Evolutionary conservation across 495 filamentous ascomycete species (phyloP).

Genomic region (Stereocaulon alpinum): DNA sequence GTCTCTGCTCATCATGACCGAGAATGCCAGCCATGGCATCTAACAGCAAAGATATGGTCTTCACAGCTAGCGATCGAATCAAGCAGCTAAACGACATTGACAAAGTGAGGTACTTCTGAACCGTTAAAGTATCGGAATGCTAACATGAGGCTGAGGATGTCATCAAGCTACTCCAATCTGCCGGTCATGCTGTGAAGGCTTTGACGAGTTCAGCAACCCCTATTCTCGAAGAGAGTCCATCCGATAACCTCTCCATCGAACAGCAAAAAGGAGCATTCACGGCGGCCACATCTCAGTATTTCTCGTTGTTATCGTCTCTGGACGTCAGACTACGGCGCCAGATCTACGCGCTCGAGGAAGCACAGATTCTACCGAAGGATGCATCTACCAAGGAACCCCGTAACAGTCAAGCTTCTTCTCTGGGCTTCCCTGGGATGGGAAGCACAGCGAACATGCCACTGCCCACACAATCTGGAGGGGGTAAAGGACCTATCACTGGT

Average conservation of each 20-base stretch:
- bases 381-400: conserved; percentile 19
- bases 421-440: conserved; percentile 20
- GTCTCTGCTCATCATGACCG: no score
- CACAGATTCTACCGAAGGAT: conserved; percentile 52
- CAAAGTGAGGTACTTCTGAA: conserved; percentile 41
- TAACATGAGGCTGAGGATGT: conserved; percentile 34
- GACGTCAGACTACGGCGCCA: conserved; percentile 66
- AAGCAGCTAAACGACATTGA: conserved; percentile 68
- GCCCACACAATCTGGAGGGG: conserved; percentile 19
- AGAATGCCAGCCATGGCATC: not conserved
- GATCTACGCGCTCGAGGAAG: conserved; percentile 69
- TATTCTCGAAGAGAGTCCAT: not conserved
- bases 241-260: conserved; percentile 25
- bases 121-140: not conserved
- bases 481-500: conserved; percentile 32
- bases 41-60: conserved; percentile 25
- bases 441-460: conserved; percentile 23
- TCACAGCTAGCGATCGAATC: conserved; percentile 61
- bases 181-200: conserved; percentile 57
- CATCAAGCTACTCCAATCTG: conserved; percentile 52
- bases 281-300: conserved; percentile 51
- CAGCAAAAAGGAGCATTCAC: conserved; percentile 51
- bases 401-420: conserved; percentile 22
- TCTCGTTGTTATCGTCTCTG: conserved; percentile 57
- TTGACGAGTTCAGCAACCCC: conserved; percentile 42